Evolutionary conservation across 495 filamentous ascomycete genomes (phyloP).

Genomic region (Sordaria brevicollis): DNA sequence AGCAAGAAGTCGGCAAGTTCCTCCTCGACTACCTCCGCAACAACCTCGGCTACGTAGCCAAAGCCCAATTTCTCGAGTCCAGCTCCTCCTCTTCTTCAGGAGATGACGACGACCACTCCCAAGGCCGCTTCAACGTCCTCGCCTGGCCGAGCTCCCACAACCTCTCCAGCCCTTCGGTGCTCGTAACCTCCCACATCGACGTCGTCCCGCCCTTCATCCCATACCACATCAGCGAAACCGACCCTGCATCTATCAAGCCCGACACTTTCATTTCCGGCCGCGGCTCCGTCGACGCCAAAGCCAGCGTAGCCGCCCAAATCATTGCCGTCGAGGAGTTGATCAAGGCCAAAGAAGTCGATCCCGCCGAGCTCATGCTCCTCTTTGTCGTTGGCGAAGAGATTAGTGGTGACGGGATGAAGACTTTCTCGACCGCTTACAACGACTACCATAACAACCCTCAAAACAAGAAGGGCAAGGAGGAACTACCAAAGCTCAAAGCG

Average conservation of each 20-base stretch:
- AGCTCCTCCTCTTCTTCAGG: conserved; percentile 29
- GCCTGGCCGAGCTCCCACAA: conserved; percentile 47
- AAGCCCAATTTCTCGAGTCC: conserved; percentile 57
- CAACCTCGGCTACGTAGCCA: conserved; percentile 28
- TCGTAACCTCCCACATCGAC: conserved; percentile 68
- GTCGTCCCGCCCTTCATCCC: conserved; percentile 65
- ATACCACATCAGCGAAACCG: conserved; percentile 36
- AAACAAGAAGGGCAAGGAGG: neutral
- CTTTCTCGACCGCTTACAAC: conserved; percentile 40
- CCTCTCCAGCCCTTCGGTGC: conserved; percentile 43
- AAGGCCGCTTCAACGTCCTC: conserved; percentile 56
- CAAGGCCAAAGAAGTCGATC: conserved; percentile 24
- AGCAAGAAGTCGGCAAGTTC: conserved; percentile 57
- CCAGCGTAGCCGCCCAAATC: conserved; percentile 70
- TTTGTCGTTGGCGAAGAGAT: conserved; percentile 88
- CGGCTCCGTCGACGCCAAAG: conserved; percentile 86
- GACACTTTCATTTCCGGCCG: conserved; percentile 50
- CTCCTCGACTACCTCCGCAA: conserved; percentile 53
- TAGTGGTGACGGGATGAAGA: conserved; percentile 73
- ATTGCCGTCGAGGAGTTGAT: conserved; percentile 56
- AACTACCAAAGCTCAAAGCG: conserved; percentile 24
- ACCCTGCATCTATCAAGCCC: conserved; percentile 21
- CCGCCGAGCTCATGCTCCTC: conserved; percentile 55
- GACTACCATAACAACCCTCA: conserved; percentile 33
- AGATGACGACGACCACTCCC: conserved; percentile 24